Base-by-base conservation (phyloP, 2,329 filamentous ascomycete species). In the Cordyceps javanica region DNA sequence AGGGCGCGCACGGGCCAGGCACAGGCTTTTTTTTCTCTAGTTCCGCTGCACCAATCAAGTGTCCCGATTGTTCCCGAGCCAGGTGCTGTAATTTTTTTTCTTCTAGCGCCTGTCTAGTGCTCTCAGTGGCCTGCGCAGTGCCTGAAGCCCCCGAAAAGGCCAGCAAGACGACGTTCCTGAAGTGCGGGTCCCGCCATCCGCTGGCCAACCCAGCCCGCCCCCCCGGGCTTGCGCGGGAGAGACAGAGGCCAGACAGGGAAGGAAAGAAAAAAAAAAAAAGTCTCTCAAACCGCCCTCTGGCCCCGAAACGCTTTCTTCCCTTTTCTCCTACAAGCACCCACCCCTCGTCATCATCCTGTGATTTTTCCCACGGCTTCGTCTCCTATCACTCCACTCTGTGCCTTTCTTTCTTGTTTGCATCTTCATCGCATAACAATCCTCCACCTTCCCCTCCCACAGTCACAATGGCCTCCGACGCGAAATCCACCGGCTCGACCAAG, bases 401-500 rank as follows among this genome's bases (percentile, higher is more conserved):
- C n/a, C n/a, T n/a, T n/a, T 48, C n/a, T 10, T 48, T 41, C 5
- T n/a, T 56, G 26, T 30, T 50, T 56, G 26, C 48, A 7, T 41
- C 32, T 11, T 58, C 41, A 65, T 66, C 60, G 65, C 68, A 64
- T 63, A 59, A 61, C 65, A 64, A n/a, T n/a, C n/a, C n/a, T n/a
- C n/a, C n/a, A n/a, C n/a, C n/a, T n/a, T 63, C 41, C 49, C 52
- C 50, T 44, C 46, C 44, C 49, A 55, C 55, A 59, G 55, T 68
- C 70, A 70, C 70, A 75, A 79, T 80, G 77, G 72, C 77, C 62
- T 66, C 70, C 64, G 64, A 67, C 61, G 59, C 67, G 42, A 64
- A 65, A 58, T 68, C 69, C 59, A 73, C 72, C 63, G 70, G 68
- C 68, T 74, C 72, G 67, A 64, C 71, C 67, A 75, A 77, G 73